Evolutionary conservation across 352 stramenopile species (phyloP), one percentile per base, ranked within the genome.

Genomic region (Hyaloperonospora brassicae): DNA sequence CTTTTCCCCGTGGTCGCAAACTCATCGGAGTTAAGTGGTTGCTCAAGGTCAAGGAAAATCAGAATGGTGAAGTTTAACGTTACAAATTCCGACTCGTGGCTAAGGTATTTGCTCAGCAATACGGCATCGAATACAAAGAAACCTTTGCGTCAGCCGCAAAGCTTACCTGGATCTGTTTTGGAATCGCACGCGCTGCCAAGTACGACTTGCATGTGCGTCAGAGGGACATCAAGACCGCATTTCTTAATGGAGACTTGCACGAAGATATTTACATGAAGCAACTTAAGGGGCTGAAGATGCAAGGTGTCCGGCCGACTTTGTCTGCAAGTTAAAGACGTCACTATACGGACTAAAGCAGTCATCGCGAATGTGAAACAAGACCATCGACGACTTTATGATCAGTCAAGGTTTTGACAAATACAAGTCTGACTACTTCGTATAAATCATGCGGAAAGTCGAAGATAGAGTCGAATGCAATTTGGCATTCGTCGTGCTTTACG

Each of bases 1-100:
- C 40, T 10, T 49, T 56, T 9, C 45, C 40, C 3, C n/a, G 30
- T 0, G 47, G 52, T 13, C 25, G 51, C 10, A 59, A 52, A 12
- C 30, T 43, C 17, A 55, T 61, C 38, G 44, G 34, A 38, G 43
- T 45, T 17, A 25, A 51, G 34, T 62, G 53, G 53, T 38, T 57
- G 12, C 53, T 62, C 24, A 22, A 45, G 1, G 25, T 59, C 1
- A 66, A 66, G 44, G 17, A 59, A 12, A 62, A 59, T 31, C 30
- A 47, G 14, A 31, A 44, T 52, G 52, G 59, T 34, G n/a, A 50
- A n/a, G 47, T 66, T 41, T 52, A 62, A 12, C 52, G 36, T 21
- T 10, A 44, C 25, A 45, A 52, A 12, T 34, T 12, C 11, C 22
- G 23, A 27, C 41, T 46, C 5, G 41, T n/a, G 17, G 41, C 21